Percentiles rank a stretch among this genome's conserved stretches.
phyloP scores from a whole-genome alignment of 805 yeast species.

The Yarrowia phangngaensis region DNA sequence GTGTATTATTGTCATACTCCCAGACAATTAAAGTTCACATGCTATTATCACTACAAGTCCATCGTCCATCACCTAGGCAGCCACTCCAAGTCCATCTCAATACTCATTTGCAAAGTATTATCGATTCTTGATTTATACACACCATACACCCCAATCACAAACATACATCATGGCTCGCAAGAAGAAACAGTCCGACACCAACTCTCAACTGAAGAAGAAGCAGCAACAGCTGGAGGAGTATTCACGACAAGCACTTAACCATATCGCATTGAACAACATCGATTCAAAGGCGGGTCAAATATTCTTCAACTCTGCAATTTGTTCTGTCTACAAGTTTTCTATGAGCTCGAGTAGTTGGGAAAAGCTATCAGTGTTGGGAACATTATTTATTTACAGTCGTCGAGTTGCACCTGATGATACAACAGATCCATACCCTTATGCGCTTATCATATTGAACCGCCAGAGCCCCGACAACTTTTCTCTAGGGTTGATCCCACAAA shows the following conservation, averaged over 20 bases:
- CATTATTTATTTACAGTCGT: constrained; percentile 42
- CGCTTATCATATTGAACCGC: constrained; percentile 41
- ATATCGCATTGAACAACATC: constrained; percentile 38
- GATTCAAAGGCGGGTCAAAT: constrained; percentile 41
- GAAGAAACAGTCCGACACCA: constrained; percentile 17
- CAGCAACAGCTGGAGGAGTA: constrained; percentile 23
- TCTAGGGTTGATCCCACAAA: constrained; percentile 38
- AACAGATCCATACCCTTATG: constrained; percentile 38
- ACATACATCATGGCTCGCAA: constrained; percentile 8
- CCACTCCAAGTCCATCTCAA: no score
- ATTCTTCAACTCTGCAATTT: constrained; percentile 41
- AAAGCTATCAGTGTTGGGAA: constrained; percentile 41
- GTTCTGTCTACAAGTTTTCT: constrained; percentile 43
- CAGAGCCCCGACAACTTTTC: constrained; percentile 37
- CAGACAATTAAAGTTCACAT: no score
- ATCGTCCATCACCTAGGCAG: no score
- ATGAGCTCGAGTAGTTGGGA: constrained; percentile 40
- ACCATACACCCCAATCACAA: background rate
- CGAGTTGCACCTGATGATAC: constrained; percentile 27
- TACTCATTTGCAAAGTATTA: no score
- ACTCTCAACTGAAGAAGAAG: constrained; percentile 21
- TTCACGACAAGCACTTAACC: constrained; percentile 34
- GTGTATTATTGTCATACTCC: no score
- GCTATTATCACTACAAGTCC: no score
- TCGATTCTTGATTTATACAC: no score